Base-by-base conservation (phyloP, 805 yeast species). In the Scheffersomyces stipitis region DNA sequence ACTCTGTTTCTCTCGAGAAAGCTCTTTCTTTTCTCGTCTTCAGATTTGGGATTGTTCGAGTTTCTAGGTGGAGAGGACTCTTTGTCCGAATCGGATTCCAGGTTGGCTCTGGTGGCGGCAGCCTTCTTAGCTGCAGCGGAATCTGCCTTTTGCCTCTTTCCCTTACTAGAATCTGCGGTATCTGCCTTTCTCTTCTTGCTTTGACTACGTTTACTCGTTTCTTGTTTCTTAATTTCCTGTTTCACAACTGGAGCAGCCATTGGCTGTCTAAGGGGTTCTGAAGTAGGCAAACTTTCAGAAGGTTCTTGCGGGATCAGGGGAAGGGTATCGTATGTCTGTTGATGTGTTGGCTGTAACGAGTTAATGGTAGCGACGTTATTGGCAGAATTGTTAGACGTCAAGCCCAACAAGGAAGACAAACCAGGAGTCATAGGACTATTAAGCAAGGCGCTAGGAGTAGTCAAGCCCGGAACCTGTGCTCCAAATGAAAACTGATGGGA, bases 1-100 rank as follows among this genome's bases (percentile, higher is more conserved):
- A 93, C 79, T 40, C 99, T 74, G 60, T 93, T 93, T 45, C 98
- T 73, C 57, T 93, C 99, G 46, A 93, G 62, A 52, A 79, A 91
- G 54, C 71, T 82, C 56, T 73, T 80, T 45, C 90, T 76, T 54
- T 86, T 88, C 10, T 62, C 66, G 18, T 53, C 66, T 31, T 64
- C 64, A 9, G 54, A 41, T 26, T 14, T 18, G 30, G 39, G 26
- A 34, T 30, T 42, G 39, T 30, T 34, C 39, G 9, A 26, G 29
- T 16, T 34, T 33, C 28, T 12, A 17, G 9, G 7, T 30, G 15
- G 22, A 18, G 5, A 18, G 17, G 10, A 4, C 27, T 4, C 8
- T 17, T 40, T 40, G 26, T 41, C 45, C 8, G 40, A 30, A n/a
- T 42, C 43, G 12, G 34, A n/a, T 33, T 37, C 38, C 15, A 32